phyloP scores from a whole-genome alignment of 495 filamentous ascomycete genomes.

The Penicillium turbatum region DNA sequence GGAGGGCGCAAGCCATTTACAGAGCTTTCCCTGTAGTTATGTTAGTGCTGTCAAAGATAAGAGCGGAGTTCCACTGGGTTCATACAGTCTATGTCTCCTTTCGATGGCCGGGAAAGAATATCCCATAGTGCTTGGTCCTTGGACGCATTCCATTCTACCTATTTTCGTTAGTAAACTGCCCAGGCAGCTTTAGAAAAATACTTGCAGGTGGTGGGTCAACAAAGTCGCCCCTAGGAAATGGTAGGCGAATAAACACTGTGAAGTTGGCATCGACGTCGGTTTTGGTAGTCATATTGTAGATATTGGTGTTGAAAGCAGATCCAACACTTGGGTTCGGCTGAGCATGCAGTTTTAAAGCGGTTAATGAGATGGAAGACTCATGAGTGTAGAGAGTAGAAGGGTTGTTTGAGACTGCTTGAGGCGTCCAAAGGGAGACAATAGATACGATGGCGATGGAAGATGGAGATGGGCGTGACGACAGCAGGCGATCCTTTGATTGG shows the following conservation, averaged over 20 bases:
- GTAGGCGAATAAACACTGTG: constrained; percentile 81
- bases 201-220: constrained; percentile 81
- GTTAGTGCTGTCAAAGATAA: constrained; percentile 28
- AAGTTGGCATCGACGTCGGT: constrained; percentile 39
- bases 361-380: not conserved
- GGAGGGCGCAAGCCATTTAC: constrained; percentile 47
- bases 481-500: constrained; percentile 12
- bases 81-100: constrained; percentile 78
- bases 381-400: not conserved
- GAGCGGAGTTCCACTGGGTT: not conserved
- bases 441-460: constrained; percentile 7
- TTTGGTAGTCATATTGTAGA: constrained; percentile 16
- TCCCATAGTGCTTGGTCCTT: constrained; percentile 93
- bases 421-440: not conserved
- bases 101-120: constrained; percentile 69
- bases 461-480: constrained; percentile 17
- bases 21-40: constrained; percentile 66
- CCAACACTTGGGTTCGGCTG: not conserved
- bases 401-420: not conserved
- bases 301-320: not conserved
- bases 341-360: not conserved
- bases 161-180: constrained; percentile 12
- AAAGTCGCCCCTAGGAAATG: constrained; percentile 82
- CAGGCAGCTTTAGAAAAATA: not conserved
- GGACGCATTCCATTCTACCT: constrained; percentile 68